Conservation (phyloP, 169 alveolate species). For the Besnoitia besnoiti region DNA sequence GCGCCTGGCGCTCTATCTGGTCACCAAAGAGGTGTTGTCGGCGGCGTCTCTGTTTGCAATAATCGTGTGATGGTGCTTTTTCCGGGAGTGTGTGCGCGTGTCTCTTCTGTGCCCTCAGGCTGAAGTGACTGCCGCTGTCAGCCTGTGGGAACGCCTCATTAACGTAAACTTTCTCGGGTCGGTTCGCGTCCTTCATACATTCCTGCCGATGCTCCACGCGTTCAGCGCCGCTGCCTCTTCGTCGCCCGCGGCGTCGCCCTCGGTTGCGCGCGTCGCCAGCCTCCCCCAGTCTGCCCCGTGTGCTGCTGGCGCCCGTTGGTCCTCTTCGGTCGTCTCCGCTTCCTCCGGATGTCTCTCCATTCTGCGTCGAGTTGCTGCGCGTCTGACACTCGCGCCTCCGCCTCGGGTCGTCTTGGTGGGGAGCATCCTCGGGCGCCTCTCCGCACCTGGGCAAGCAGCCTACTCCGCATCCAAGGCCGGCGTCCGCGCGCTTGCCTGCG, state of each 20-base stretch:
- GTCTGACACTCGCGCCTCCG: background rate
- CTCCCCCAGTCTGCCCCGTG: background rate
- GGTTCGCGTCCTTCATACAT: background rate
- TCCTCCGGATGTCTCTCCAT: too few species aligned
- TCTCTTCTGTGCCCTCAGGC: too few species aligned
- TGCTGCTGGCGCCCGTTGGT: background rate
- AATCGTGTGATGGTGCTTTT: too few species aligned
- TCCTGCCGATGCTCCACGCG: background rate
- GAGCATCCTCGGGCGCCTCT: conserved; percentile 5
- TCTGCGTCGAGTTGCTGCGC: too few species aligned
- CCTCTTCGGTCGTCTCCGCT: background rate
- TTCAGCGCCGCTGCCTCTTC: background rate
- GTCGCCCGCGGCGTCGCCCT: too few species aligned
- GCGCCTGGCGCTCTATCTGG: too few species aligned
- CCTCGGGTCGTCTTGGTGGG: background rate
- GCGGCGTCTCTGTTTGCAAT: too few species aligned
- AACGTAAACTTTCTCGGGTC: background rate
- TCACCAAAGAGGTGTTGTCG: too few species aligned
- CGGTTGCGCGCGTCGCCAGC: too few species aligned
- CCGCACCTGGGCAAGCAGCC: background rate
- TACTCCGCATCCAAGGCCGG: conserved; percentile 30
- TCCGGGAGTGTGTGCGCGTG: too few species aligned
- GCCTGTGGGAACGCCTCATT: background rate
- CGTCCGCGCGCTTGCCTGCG: background rate
- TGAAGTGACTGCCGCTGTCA: too few species aligned